Base-by-base conservation (phyloP, 2,329 filamentous ascomycete genomes). In the Penicillium sp. region DNA sequence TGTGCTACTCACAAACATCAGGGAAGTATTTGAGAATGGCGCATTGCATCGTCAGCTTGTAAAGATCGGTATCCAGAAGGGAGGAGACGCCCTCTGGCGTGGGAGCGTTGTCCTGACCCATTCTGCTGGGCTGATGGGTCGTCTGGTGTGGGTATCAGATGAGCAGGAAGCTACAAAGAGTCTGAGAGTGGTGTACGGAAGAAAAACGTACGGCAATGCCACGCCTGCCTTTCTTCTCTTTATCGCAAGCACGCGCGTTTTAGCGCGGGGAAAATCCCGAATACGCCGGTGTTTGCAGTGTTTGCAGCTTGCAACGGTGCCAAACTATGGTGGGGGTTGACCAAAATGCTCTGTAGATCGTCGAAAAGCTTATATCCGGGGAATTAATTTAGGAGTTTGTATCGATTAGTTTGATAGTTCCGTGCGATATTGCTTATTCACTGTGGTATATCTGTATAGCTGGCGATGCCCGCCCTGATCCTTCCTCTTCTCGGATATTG, bases 1-100 rank as follows among this genome's bases (percentile, higher is more conserved):
- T n/a, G 1, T 14, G 0, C n/a, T 43, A 72, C 77, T 70, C 64
- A 81, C 79, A 65, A 57, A 81, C 79, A 57, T 93, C 83, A 33
- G 89, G 89, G 75, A 96, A 98, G 80, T 93, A 96, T 76, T 96
- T 96, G 66, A 96, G 84, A 63, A 98, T 89, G 60, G 92, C 92
- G 72, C 91, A 96, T 88, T 99, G 95, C 95, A 99, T 99, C 21
- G 95, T 99, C 76, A 99, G 78, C 78, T 99, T 99, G 85, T 97
- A 99, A 60, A 99, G 77, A 73, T 89, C 87, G 16, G 90, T 93
- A 71, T 95, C 91, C 54, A 95, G 81, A 71, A 95, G 89, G 70
- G 90, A 93, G 69, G 87, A 90, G 71, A 93, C 86, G 51, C 90
- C 91, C 77, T 91, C 89, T 4, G 89, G 69, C 46, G 63, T 60